Percentiles rank a stretch among this genome's conserved stretches.
phyloP scores from a whole-genome alignment of 129 eudicot genomes.

The Centaurea solstitialis region DNA sequence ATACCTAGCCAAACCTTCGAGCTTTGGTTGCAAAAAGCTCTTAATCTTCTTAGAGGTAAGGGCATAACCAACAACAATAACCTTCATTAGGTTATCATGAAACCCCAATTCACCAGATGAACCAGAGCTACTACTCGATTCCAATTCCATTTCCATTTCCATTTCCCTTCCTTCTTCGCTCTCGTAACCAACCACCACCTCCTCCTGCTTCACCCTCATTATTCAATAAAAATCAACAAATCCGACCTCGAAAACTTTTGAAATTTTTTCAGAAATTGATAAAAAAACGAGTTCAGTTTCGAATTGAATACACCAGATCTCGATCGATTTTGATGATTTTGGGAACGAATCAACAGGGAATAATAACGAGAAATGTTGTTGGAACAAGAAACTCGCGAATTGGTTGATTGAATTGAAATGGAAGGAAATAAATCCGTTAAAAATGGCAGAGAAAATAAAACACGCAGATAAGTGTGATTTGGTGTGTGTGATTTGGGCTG shows the following conservation, averaged over 20 bases:
- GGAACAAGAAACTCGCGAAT: slow-evolving; percentile 15
- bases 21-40: slow-evolving; percentile 93
- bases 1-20: slow-evolving; percentile 90
- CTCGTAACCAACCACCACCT: slow-evolving; percentile 31
- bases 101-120: slow-evolving; percentile 45
- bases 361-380: slow-evolving; percentile 16
- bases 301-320: not conserved
- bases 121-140: slow-evolving; percentile 29
- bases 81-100: slow-evolving; percentile 48
- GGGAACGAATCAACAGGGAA: slow-evolving; percentile 6
- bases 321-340: not conserved
- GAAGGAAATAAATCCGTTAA: slow-evolving; percentile 4
- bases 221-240: slow-evolving; percentile 3
- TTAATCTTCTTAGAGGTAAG: slow-evolving; percentile 85
- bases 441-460: slow-evolving; percentile 6
- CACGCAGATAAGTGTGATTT: slow-evolving; percentile 1
- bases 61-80: slow-evolving; percentile 89
- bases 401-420: slow-evolving; percentile 4
- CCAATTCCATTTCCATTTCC: not conserved
- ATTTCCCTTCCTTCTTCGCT: slow-evolving; percentile 41
- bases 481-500: slow-evolving; percentile 9
- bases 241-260: not conserved
- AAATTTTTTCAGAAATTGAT: not conserved
- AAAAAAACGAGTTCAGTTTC: not conserved
- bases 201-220: slow-evolving; percentile 71